phyloP scores from a whole-genome alignment of 2,329 filamentous ascomycete genomes.

The Fusarium napiforme region DNA sequence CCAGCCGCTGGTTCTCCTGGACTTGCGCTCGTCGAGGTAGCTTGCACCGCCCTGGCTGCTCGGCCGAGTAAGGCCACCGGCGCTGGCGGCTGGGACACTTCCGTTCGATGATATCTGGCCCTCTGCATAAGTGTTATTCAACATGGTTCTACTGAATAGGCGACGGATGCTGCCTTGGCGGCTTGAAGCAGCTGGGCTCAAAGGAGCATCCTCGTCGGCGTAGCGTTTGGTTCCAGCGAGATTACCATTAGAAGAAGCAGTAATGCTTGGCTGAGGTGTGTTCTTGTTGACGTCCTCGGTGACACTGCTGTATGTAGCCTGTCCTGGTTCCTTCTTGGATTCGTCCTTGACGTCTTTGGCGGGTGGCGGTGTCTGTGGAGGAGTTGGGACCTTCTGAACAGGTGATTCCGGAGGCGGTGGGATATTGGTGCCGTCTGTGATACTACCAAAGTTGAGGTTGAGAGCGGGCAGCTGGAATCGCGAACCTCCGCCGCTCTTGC shows the following conservation, averaged over 20 bases:
- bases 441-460: conserved; percentile 67
- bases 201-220: conserved; percentile 62
- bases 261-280: conserved; percentile 38
- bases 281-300: conserved; percentile 32
- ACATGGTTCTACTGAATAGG: conserved; percentile 65
- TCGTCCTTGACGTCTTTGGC: conserved; percentile 41
- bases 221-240: conserved; percentile 60
- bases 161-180: conserved; percentile 67
- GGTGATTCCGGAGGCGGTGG: conserved; percentile 68
- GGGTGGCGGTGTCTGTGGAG: conserved; percentile 52
- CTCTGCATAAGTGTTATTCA: conserved; percentile 65
- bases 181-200: conserved; percentile 63
- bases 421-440: conserved; percentile 71
- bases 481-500: conserved; percentile 44
- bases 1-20: conserved; percentile 68
- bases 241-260: conserved; percentile 55
- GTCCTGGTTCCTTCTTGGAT: conserved; percentile 16
- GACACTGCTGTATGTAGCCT: conserved; percentile 27
- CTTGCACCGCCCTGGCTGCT: conserved; percentile 62
- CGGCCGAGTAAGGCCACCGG: conserved; percentile 52
- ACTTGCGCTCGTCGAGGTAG: conserved; percentile 63
- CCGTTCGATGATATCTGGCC: conserved; percentile 56
- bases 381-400: conserved; percentile 59
- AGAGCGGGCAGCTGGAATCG: conserved; percentile 69
- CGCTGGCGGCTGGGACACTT: conserved; percentile 47